Evolutionary conservation across 1,284 basidiomycete genomes (phyloP).

Genomic region (Malassezia restricta): DNA sequence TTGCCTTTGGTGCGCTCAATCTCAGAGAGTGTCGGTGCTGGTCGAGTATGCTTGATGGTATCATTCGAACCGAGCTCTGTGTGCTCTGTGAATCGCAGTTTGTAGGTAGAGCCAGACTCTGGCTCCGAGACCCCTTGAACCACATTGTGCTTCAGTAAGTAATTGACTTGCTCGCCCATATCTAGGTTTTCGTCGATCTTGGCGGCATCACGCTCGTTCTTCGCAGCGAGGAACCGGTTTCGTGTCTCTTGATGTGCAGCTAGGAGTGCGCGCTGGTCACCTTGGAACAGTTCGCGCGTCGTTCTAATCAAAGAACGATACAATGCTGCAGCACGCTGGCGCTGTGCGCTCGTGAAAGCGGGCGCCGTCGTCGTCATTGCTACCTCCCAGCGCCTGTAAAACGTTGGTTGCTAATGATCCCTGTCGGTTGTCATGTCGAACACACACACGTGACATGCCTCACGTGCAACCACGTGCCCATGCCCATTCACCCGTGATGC

Average conservation of each 20-base stretch:
- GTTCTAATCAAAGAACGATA: slow-evolving; percentile 38
- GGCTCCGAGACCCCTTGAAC: slow-evolving; percentile 34
- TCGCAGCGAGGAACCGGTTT: slow-evolving; percentile 22
- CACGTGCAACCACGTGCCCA: not conserved
- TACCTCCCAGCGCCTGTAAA: too few species aligned
- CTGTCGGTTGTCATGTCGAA: too few species aligned
- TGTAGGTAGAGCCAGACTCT: slow-evolving; percentile 17
- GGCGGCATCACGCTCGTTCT: slow-evolving; percentile 21
- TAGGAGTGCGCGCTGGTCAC: slow-evolving; percentile 20
- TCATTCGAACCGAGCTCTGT: slow-evolving; percentile 43
- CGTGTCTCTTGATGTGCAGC: slow-evolving; percentile 32
- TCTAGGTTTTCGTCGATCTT: slow-evolving; percentile 33
- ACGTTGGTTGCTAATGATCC: too few species aligned
- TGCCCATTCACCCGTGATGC: not conserved
- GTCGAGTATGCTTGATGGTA: slow-evolving; percentile 30
- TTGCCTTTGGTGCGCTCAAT: slow-evolving; percentile 5
- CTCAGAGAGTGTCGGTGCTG: slow-evolving; percentile 7
- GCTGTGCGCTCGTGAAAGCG: slow-evolving; percentile 28
- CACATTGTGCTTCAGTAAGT: slow-evolving; percentile 36
- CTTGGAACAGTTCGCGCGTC: slow-evolving; percentile 31
- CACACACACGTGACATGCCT: too few species aligned
- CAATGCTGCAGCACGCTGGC: slow-evolving; percentile 28
- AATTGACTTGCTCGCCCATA: slow-evolving; percentile 35
- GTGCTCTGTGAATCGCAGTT: slow-evolving; percentile 35
- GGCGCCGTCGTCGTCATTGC: slow-evolving; percentile 8